Conservation (phyloP, 257 asterid species). For the Ajuga chamaepitys region DNA sequence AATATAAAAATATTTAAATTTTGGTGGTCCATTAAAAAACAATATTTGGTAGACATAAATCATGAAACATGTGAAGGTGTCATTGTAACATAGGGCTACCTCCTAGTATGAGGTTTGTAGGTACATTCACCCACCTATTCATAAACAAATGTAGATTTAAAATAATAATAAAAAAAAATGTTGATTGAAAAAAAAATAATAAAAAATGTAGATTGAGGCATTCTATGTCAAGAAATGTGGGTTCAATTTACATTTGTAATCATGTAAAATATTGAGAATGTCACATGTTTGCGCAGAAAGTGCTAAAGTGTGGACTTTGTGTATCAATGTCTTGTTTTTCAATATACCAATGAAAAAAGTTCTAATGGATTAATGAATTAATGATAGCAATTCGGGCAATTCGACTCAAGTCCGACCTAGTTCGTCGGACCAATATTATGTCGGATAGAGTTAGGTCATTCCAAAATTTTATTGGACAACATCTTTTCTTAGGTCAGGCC, state of each 20-base stretch:
- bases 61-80: slow-evolving; percentile 3
- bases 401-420: no score
- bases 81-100: slow-evolving; percentile 1
- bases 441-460: no score
- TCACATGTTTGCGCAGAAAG: slow-evolving; percentile 20
- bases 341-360: not conserved
- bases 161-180: not conserved
- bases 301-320: not conserved
- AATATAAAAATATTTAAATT: no score
- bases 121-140: slow-evolving; percentile 2
- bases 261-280: slow-evolving; percentile 12
- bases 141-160: not conserved
- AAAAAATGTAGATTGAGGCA: no score
- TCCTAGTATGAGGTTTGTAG: slow-evolving; percentile 3
- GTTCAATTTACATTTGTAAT: slow-evolving; percentile 9
- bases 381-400: no score
- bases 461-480: no score
- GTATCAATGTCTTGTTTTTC: not conserved
- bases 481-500: no score
- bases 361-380: not conserved
- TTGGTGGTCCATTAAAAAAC: not conserved
- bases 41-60: not conserved
- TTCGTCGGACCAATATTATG: no score
- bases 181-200: no score
- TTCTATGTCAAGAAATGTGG: not conserved